Percentiles rank a stretch among this genome's conserved stretches.
phyloP scores from a whole-genome alignment of 441 rosid genomes.

The Euphorbia corollata region DNA sequence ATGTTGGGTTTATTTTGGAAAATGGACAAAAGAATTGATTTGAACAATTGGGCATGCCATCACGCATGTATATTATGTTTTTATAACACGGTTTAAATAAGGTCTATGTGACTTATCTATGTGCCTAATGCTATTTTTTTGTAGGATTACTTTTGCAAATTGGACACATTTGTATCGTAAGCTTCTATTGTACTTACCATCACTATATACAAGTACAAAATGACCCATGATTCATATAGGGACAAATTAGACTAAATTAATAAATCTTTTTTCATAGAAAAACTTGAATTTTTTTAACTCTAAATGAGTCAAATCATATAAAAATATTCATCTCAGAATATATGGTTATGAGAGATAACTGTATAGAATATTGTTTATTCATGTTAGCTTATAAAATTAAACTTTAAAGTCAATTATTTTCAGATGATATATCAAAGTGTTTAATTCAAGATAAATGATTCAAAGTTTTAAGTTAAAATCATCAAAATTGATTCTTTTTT shows the following conservation, averaged over 20 bases:
- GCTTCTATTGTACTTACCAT: background rate
- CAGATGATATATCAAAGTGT: too few relatives aligned
- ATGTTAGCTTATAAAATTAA: too few relatives aligned
- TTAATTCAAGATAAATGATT: too few relatives aligned
- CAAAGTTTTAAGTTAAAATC: too few relatives aligned
- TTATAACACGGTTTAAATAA: slow-evolving; percentile 35
- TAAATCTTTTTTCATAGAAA: too few relatives aligned
- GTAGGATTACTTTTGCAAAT: slow-evolving; percentile 3
- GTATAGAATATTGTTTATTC: too few relatives aligned
- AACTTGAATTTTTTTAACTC: background rate
- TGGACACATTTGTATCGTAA: background rate
- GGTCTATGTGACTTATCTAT: slow-evolving; percentile 19
- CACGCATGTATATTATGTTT: slow-evolving; percentile 10
- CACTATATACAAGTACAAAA: slow-evolving; percentile 1
- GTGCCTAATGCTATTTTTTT: background rate
- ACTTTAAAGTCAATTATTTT: too few relatives aligned
- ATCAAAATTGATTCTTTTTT: too few relatives aligned
- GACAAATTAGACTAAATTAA: background rate
- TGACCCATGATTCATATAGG: slow-evolving; percentile 1
- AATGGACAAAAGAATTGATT: slow-evolving; percentile 33
- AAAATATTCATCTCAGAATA: too few relatives aligned
- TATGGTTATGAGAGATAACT: too few relatives aligned
- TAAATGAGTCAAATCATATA: background rate
- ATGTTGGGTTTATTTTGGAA: slow-evolving; percentile 35
- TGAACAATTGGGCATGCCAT: slow-evolving; percentile 13